Conservation (phyloP, 129 eudicot species). For the Pseudognaphalium luteoalbum region DNA sequence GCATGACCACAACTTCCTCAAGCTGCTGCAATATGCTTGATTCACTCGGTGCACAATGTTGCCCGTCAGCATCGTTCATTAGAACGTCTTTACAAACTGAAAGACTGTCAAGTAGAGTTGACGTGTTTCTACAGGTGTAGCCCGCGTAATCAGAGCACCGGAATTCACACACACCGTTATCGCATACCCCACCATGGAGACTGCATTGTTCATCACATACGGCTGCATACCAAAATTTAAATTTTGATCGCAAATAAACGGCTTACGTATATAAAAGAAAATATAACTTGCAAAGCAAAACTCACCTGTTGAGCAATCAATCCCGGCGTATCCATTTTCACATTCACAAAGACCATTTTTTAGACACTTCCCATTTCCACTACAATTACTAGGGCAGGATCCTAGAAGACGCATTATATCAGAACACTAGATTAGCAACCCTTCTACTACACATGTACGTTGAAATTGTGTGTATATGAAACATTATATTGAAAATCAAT, state of each 20-base stretch:
- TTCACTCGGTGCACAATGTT: constrained; percentile 96
- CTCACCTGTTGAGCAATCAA: constrained; percentile 93
- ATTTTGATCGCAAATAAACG: neutral
- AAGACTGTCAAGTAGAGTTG: constrained; percentile 71
- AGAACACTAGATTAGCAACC: neutral
- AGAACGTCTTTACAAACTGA: constrained; percentile 78
- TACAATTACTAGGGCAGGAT: constrained; percentile 79
- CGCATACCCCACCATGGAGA: constrained; percentile 99
- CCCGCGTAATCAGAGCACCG: constrained; percentile 99
- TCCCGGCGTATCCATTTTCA: constrained; percentile 72
- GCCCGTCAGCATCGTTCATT: constrained; percentile 59
- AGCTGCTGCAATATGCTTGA: constrained; percentile 84
- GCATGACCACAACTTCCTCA: constrained; percentile 96
- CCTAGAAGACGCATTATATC: constrained; percentile 44
- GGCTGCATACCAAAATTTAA: constrained; percentile 49
- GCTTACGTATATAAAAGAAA: neutral
- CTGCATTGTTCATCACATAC: constrained; percentile 97
- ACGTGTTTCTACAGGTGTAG: constrained; percentile 86
- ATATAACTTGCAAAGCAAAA: neutral
- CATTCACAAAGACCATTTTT: constrained; percentile 69
- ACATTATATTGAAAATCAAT: too few species aligned
- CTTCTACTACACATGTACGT: neutral
- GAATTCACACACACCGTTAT: constrained; percentile 90
- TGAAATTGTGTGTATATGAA: neutral
- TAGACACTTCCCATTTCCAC: constrained; percentile 79